Percentiles rank a stretch among this genome's conserved stretches.
phyloP scores from a whole-genome alignment of 768 basidiomycete species.

The Leccinum obscurum region DNA sequence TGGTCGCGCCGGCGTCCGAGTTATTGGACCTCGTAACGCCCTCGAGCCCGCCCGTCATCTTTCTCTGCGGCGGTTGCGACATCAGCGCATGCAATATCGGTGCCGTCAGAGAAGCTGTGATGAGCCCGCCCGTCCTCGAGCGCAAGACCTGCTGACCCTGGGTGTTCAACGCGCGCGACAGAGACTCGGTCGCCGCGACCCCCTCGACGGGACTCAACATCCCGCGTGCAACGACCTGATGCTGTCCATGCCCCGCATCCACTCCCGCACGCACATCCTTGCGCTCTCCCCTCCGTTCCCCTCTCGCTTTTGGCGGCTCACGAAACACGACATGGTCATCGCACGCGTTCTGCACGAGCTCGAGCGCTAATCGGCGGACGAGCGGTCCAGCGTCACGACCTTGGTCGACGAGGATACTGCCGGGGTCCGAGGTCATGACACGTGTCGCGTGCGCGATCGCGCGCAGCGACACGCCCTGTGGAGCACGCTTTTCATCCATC shows the following conservation, averaged over 20 bases:
- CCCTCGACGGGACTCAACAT: conserved; percentile 44
- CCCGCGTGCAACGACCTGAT: conserved; percentile 39
- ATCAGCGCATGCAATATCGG: conserved; percentile 65
- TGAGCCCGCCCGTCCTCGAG: conserved; percentile 38
- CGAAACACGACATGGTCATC: conserved; percentile 55
- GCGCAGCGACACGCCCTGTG: conserved; percentile 66
- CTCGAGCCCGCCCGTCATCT: conserved; percentile 32
- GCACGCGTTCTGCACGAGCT: conserved; percentile 66
- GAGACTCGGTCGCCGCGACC: conserved; percentile 43
- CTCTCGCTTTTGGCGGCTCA: conserved; percentile 41
- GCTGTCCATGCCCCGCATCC: conserved; percentile 23
- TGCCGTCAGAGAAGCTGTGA: conserved; percentile 46
- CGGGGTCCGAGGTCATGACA: conserved; percentile 81
- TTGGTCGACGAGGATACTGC: conserved; percentile 71
- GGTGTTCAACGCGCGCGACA: conserved; percentile 48
- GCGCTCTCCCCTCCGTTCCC: conserved; percentile 40
- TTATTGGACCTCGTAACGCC: conserved; percentile 12
- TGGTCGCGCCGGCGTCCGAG: conserved; percentile 13
- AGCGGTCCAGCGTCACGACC: conserved; percentile 62
- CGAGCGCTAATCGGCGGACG: conserved; percentile 63
- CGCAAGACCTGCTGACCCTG: conserved; percentile 30
- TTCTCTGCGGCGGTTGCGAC: conserved; percentile 47
- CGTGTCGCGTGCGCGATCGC: conserved; percentile 83
- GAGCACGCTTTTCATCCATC: conserved; percentile 31
- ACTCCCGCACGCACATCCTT: neutral